A percentile compares a stretch with the other conserved stretches of the same genome.
These are phyloP conservation scores for Plenodomus biglobosus DNA, from an alignment of 2,329 filamentous ascomycete species.

Conservation along the genomic window DNA sequence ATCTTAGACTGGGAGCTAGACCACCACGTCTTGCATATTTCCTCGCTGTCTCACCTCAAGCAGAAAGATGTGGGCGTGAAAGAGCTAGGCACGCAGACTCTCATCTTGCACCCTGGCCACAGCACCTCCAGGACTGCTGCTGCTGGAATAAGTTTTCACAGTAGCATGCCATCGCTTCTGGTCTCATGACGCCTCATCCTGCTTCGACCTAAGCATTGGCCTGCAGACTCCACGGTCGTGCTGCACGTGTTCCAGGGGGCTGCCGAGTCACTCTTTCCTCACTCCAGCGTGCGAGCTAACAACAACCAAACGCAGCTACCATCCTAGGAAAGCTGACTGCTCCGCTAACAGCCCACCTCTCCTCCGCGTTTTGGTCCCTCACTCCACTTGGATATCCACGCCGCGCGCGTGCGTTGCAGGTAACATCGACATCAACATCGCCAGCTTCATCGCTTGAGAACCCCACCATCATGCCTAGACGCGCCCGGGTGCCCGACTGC, in stretches of 20 bases:
- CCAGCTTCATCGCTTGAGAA: neutral
- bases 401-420: neutral
- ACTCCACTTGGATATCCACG: neutral
- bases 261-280: constrained; percentile 6
- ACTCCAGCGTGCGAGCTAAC: neutral
- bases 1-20: neutral
- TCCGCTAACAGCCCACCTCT: neutral
- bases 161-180: neutral
- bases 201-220: too few relatives aligned
- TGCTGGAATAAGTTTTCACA: neutral
- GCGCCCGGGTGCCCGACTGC: constrained; percentile 50
- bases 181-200: neutral
- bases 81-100: neutral
- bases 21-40: neutral
- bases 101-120: neutral
- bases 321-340: neutral
- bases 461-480: constrained; percentile 22
- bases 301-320: neutral
- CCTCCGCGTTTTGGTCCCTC: constrained; percentile 3
- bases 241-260: neutral
- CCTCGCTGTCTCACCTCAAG: neutral
- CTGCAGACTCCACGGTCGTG: neutral
- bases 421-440: neutral
- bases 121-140: neutral
- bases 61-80: neutral